Evolutionary conservation across 495 filamentous ascomycete genomes (phyloP).

Genomic region (Daldinia concentrica): DNA sequence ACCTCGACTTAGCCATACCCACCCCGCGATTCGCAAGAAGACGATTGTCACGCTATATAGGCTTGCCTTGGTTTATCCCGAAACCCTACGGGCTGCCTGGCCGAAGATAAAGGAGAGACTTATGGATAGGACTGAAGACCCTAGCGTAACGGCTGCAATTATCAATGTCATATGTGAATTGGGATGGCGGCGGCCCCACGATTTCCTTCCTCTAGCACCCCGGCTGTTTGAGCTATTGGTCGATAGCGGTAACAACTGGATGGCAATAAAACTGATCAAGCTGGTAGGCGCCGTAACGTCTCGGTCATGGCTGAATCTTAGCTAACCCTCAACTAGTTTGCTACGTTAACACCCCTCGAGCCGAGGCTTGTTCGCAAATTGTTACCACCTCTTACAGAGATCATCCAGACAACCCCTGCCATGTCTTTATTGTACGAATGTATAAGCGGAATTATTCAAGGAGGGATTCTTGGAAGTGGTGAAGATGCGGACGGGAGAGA

Average conservation of each 20-base stretch:
- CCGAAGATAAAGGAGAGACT: slow-evolving; percentile 94
- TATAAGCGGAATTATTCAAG: slow-evolving; percentile 97
- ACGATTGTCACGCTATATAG: slow-evolving; percentile 92
- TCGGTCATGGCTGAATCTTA: neutral
- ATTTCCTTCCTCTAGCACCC: slow-evolving; percentile 92
- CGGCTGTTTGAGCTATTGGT: slow-evolving; percentile 91
- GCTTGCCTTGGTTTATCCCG: slow-evolving; percentile 91
- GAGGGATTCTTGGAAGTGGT: slow-evolving; percentile 84
- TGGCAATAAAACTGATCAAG: slow-evolving; percentile 99
- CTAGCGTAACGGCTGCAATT: slow-evolving; percentile 93
- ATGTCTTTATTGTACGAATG: slow-evolving; percentile 98
- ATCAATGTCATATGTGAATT: slow-evolving; percentile 97
- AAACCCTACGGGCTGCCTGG: slow-evolving; percentile 91
- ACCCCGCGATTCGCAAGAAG: slow-evolving; percentile 88
- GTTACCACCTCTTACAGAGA: slow-evolving; percentile 89
- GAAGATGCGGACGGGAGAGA: slow-evolving; percentile 81
- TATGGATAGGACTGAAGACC: slow-evolving; percentile 88
- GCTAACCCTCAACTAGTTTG: slow-evolving; percentile 72
- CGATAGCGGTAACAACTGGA: slow-evolving; percentile 97
- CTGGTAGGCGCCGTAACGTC: slow-evolving; percentile 64
- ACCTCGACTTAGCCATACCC: slow-evolving; percentile 84
- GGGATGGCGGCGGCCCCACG: slow-evolving; percentile 90
- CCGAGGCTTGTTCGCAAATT: slow-evolving; percentile 90
- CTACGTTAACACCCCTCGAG: slow-evolving; percentile 91
- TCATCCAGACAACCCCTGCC: slow-evolving; percentile 92